phyloP scores from a whole-genome alignment of 495 filamentous ascomycete genomes.

The Pyronema omphalodes region DNA sequence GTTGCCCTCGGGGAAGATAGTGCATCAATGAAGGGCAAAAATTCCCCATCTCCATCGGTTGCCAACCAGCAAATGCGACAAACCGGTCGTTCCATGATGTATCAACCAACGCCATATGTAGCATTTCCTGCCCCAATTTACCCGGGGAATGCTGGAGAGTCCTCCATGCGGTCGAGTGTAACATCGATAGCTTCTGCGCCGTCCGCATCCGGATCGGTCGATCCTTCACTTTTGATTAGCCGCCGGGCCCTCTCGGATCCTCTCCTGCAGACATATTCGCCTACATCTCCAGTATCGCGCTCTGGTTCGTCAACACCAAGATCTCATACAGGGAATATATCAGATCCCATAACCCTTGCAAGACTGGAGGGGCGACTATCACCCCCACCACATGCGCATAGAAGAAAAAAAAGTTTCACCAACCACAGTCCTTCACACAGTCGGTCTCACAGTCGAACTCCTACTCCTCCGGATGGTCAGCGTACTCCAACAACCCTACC shows the following conservation, averaged over 20 bases:
- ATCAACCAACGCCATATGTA: constrained; percentile 23
- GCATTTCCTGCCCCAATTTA: constrained; percentile 12
- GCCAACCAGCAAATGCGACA: constrained; percentile 6
- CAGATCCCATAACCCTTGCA: constrained; percentile 17
- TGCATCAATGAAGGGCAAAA: constrained; percentile 9
- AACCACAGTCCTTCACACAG: not conserved
- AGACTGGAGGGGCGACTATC: constrained; percentile 15
- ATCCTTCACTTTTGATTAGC: not conserved
- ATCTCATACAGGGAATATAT: not conserved
- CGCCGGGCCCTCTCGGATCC: not conserved
- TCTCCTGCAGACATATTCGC: not conserved
- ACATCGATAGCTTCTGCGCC: constrained; percentile 17
- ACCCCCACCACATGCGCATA: constrained; percentile 5
- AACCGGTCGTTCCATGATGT: constrained; percentile 15
- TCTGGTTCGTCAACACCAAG: not conserved
- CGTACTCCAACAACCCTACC: constrained; percentile 12
- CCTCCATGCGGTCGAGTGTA: constrained; percentile 18
- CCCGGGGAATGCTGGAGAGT: constrained; percentile 3
- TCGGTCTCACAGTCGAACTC: constrained; percentile 12
- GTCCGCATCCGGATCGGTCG: constrained; percentile 1
- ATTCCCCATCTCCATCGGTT: constrained; percentile 16
- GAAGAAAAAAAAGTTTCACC: not conserved
- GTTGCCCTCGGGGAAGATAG: constrained; percentile 18
- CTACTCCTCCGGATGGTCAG: constrained; percentile 19
- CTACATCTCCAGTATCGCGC: not conserved